Evolutionary conservation across 164 flowering plant species (phyloP), one percentile per base, ranked within the genome.

Genomic region (Hamamelis virginiana): DNA sequence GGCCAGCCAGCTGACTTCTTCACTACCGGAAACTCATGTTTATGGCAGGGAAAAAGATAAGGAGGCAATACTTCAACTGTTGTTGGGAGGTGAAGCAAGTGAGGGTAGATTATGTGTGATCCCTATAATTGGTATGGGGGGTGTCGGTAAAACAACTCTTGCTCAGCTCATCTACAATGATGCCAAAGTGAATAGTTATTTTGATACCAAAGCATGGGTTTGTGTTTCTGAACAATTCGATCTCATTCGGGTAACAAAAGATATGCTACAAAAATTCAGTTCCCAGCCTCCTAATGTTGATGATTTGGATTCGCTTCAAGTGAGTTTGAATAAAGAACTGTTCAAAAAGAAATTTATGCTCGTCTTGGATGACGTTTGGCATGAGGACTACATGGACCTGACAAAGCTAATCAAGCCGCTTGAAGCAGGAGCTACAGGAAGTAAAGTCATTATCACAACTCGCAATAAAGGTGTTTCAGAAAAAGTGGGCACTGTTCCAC

Each of bases 11-110:
- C n/a, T 33, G 41, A 33, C 41, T 6, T 33, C 41, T 33, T 33
- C 41, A 33, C 26, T 45, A 33, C 11, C 1, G 19, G 45, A 45
- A 21, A 28, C 64, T 0, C 41, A 15, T 14, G 62, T 80, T 0
- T 60, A 52, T 63, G 80, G 82, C 0, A 70, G 79, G 43, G 66
- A 71, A 5, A 38, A 65, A 3, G 82, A 80, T 51, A 71, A 55
- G 52, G 62, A 61, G 25, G 18, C 1, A 8, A 50, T 74, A 0
- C 9, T 68, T 4, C 16, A 62, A 13, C 10, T 64, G 41, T 19
- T 80, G 58, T 5, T 71, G 14, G 8, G 38, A 4, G 69, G 61
- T 9, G 66, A 61, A 18, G 5, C 1, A 8, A 4, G 21, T 9
- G 27, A 11, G 16, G 13, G 5, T 13, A 4, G 4, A 14, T 63